Conservation (phyloP, 768 basidiomycete species). For the Suillus discolor region DNA sequence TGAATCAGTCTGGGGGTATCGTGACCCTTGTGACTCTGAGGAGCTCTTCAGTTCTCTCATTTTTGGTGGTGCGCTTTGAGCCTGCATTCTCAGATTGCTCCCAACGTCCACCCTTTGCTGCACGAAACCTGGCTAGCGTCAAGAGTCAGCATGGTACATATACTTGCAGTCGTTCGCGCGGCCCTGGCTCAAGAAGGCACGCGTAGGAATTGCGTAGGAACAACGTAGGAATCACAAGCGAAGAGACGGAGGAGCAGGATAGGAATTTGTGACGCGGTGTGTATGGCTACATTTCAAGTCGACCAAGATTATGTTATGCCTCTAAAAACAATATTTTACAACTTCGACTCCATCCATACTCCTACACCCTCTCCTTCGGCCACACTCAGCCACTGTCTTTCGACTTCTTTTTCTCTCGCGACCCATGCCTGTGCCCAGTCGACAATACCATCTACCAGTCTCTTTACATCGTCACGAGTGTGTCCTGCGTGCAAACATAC, state of each 20-base stretch:
- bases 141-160: neutral
- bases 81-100: neutral
- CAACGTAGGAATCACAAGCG: neutral
- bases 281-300: neutral
- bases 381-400: constrained; percentile 15
- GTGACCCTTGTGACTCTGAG: neutral
- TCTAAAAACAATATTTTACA: constrained; percentile 13
- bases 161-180: neutral
- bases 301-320: neutral
- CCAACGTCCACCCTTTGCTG: neutral
- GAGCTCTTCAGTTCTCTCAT: neutral
- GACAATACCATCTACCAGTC: constrained; percentile 52
- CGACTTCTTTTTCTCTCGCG: constrained; percentile 6
- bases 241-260: neutral
- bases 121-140: neutral
- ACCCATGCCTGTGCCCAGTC: constrained; percentile 48
- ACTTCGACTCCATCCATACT: constrained; percentile 33
- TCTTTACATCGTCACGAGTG: constrained; percentile 59
- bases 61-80: neutral
- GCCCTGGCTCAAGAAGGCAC: neutral
- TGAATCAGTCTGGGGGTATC: constrained; percentile 27
- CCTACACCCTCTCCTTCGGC: constrained; percentile 20
- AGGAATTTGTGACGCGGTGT: neutral
- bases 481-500: constrained; percentile 89
- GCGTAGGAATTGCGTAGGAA: neutral